Evolutionary conservation across 441 rosid genomes (phyloP), one percentile per base, ranked within the genome.

Genomic region (Arabidopsis lyrata): DNA sequence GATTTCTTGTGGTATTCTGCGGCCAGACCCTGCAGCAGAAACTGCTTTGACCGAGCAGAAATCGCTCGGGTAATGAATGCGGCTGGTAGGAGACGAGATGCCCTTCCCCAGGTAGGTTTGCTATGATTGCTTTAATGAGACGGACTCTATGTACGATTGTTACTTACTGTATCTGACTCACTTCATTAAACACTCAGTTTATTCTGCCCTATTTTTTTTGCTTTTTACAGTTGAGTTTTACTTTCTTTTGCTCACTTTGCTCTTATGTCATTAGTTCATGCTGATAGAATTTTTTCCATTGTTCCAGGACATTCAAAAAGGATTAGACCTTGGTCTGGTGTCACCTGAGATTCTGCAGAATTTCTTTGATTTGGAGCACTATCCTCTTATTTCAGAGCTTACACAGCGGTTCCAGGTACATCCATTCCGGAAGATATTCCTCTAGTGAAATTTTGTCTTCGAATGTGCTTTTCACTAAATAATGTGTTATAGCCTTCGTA

Each of bases 51-150:
- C 81, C 87, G 97, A 70, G 99, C 97, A 79, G 99, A 95, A 82
- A 95, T 95, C 59, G 96, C 97, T 78, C 85, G 97, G 65, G 97
- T 92, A 32, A 95, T 95, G 99, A 92, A 87, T 87, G 99, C 97
- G 13, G 99, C 96, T 48, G 97, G 99, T 52, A 89, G 95, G 82
- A 88, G 79, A 74, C 84, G 94, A 78, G 97, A 92, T 79, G 97
- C 93, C 58, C 83, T 90, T 68, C 99, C 99, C 16, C 93, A 90
- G 93, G 97, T 94, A 60, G 27, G 65, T 41, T 14, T 73, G 31
- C 63, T 63, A 53, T 59, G 22, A 47, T n/a, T 49, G 41, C 54
- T 57, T 66, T 61, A 5, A 50, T 39, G 38, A 60, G 22, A n/a
- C 60, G 1, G 39, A 2, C 22, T 32, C 15, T 47, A 63, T 55